Percentiles rank a stretch among this genome's conserved stretches.
These are phyloP conservation scores for Exutisphaerella laricina DNA, from an alignment of 2,329 filamentous ascomycete species.

Conservation along the genomic window DNA sequence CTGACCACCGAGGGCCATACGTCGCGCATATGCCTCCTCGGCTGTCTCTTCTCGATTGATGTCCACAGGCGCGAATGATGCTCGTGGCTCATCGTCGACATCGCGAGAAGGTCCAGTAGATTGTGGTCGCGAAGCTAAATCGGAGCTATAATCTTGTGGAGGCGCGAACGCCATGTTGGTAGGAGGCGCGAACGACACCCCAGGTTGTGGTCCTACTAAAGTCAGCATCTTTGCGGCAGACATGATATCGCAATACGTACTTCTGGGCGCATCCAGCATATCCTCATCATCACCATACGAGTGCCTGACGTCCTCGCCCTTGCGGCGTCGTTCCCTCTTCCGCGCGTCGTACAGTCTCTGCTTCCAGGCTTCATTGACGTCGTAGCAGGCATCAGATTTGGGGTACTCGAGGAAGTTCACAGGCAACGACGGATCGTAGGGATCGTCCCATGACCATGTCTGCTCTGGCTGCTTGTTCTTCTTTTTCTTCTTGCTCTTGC, in stretches of 20 bases:
- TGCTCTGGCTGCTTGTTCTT: constrained; percentile 47
- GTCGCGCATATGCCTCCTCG: constrained; percentile 64
- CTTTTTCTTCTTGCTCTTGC: constrained; percentile 67
- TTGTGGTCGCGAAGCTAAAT: constrained; percentile 4
- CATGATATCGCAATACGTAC: constrained; percentile 3
- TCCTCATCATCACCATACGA: constrained; percentile 37
- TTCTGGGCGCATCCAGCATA: constrained; percentile 18
- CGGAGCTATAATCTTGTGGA: constrained; percentile 15
- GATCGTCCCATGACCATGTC: constrained; percentile 70
- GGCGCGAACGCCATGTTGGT: constrained; percentile 37
- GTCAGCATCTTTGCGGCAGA: constrained; percentile 6
- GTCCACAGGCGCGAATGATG: constrained; percentile 43
- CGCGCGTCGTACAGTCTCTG: constrained; percentile 69
- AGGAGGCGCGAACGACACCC: constrained; percentile 32
- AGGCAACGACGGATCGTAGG: constrained; percentile 78
- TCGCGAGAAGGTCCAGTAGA: constrained; percentile 10
- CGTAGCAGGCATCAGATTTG: constrained; percentile 76
- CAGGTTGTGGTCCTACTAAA: constrained; percentile 29
- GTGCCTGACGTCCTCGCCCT: constrained; percentile 48
- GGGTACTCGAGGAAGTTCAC: constrained; percentile 82
- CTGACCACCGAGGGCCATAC: constrained; percentile 50
- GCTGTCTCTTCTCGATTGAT: constrained; percentile 56
- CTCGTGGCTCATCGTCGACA: constrained; percentile 4
- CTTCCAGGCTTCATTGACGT: constrained; percentile 75
- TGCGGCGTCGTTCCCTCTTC: constrained; percentile 38